These are phyloP conservation scores for Pestalotiopsis fici DNA, from an alignment of 2,329 filamentous ascomycete species.

Conservation along the genomic window DNA sequence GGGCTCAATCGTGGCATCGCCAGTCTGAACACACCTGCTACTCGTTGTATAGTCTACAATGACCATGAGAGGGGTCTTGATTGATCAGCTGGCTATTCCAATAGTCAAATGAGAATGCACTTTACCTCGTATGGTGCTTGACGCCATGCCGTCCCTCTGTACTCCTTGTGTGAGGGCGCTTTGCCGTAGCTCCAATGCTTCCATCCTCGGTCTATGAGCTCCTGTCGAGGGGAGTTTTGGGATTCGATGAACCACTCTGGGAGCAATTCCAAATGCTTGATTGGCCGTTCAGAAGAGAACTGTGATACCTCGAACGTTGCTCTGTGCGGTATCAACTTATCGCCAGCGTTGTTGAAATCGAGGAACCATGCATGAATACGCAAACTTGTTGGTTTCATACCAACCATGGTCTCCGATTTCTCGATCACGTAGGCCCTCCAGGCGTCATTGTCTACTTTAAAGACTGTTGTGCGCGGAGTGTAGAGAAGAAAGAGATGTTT, in stretches of 20 bases:
- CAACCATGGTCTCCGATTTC: background rate
- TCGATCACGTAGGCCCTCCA: conserved; percentile 19
- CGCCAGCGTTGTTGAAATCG: conserved; percentile 16
- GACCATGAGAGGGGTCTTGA: conserved; percentile 12
- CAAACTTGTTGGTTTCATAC: background rate
- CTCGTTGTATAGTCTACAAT: conserved; percentile 18
- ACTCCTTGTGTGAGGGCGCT: conserved; percentile 9
- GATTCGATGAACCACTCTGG: conserved; percentile 12
- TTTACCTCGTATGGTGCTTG: conserved; percentile 8
- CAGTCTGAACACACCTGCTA: conserved; percentile 9
- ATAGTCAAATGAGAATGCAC: background rate
- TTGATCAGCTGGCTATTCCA: background rate
- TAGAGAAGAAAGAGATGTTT: conserved; percentile 14
- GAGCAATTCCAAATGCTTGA: conserved; percentile 13
- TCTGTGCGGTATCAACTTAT: conserved; percentile 13
- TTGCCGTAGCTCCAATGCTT: conserved; percentile 8
- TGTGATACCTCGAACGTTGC: conserved; percentile 10
- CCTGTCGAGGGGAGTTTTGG: background rate
- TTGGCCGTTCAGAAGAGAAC: conserved; percentile 14
- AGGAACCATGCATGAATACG: conserved; percentile 16
- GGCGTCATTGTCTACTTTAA: conserved; percentile 13
- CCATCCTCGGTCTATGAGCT: conserved; percentile 8
- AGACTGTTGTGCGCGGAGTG: conserved; percentile 12
- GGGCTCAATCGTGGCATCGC: background rate
- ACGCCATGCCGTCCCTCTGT: conserved; percentile 13